Evolutionary conservation across 805 yeast genomes (phyloP), one percentile per base, ranked within the genome.

Genomic region (Blastobotrys chiropterorum): DNA sequence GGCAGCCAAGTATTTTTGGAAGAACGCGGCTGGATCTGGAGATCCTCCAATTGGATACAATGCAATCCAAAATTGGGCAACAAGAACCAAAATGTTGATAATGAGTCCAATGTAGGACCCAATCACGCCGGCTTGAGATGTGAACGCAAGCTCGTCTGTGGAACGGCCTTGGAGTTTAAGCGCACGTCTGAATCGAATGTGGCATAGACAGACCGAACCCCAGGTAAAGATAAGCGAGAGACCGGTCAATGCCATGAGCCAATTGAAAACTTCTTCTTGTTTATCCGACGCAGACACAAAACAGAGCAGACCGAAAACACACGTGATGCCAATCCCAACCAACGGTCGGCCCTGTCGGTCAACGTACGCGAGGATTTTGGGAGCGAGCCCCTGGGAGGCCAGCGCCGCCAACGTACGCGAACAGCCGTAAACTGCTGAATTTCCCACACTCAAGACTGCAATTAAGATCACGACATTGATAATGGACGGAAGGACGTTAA

Each of bases 301-400:
- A 46, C 83, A 79, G 20, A 83, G 65, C 38, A 79, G 68, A 22
- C 87, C 88, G 59, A 83, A 72, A 38, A 63, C 11, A 16, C 71
- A 63, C 26, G 79, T 70, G 26, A 72, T 52, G 1, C 62, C 57
- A 60, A 86, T 80, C 16, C 89, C 92, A 49, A 78, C 79, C 50
- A 85, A 65, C 15, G 96, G 96, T 62, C 95, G 78, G 53, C 96
- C 96, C 50, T 71, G 73, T 57, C 85, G 76, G 66, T 88, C 95
- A 54, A 87, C 80, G 69, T 84, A 84, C 38, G 82, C 81, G 51
- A 83, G 75, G 30, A 75, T 61, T 50, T 69, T 69, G 38, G 90
- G 90, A 16, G 83, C 83, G 59, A 76, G 75, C 16, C 84, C 81
- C 65, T 81, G 82, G 44, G 79, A 81, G 7, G 87, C 83, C 68